phyloP scores from a whole-genome alignment of 257 asterid genomes.

The Gardenia jasminoides region DNA sequence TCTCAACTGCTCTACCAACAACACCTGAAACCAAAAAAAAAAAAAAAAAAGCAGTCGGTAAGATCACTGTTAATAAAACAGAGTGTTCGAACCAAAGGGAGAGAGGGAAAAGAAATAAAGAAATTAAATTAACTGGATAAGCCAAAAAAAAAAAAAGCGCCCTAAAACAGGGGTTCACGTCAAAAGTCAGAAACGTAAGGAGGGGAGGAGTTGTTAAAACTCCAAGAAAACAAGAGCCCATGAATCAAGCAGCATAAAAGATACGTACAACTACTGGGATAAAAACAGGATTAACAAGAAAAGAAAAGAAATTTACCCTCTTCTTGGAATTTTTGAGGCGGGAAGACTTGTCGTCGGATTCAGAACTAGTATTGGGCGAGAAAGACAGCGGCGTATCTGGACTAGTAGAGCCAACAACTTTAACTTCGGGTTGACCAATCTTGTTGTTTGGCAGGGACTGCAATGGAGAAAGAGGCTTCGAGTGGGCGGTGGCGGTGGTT shows the following conservation, averaged over 20 bases:
- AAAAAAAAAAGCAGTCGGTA: background rate
- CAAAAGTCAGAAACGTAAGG: background rate
- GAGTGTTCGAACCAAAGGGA: background rate
- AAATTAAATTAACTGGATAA: background rate
- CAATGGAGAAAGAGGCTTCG: background rate
- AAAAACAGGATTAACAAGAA: background rate
- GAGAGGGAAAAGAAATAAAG: background rate
- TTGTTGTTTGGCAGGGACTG: background rate
- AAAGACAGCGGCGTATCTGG: conserved; percentile 67
- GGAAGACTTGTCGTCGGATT: conserved; percentile 48
- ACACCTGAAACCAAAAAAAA: conserved; percentile 7
- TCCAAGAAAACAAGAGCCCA: background rate
- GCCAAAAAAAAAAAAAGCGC: background rate
- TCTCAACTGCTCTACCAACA: conserved; percentile 40
- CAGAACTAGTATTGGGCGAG: conserved; percentile 26
- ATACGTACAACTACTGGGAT: background rate
- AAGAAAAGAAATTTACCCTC: conserved; percentile 32
- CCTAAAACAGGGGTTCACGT: background rate
- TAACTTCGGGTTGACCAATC: conserved; percentile 11
- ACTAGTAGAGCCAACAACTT: conserved; percentile 35
- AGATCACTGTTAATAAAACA: background rate
- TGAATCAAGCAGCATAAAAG: background rate
- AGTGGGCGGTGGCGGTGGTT: background rate
- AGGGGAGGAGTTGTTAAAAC: background rate
- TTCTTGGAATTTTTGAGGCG: conserved; percentile 18